Conservation (phyloP, 2,329 filamentous ascomycete species). For the Talaromyces sp. region DNA sequence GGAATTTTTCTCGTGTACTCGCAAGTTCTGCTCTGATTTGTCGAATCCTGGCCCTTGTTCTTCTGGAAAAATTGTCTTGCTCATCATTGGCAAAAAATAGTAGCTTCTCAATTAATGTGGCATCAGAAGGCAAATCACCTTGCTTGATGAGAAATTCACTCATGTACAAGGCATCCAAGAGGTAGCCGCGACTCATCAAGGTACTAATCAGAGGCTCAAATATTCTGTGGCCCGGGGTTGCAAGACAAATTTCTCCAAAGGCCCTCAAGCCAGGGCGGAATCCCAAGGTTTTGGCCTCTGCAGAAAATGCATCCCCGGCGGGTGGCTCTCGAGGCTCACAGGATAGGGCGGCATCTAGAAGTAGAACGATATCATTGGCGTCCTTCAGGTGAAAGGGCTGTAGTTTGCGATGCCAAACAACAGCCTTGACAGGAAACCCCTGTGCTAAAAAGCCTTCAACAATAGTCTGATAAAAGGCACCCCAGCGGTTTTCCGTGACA, state of each 20-base stretch:
- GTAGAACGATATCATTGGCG: conserved; percentile 23
- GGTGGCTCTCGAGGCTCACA: conserved; percentile 16
- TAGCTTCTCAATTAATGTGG: conserved; percentile 36
- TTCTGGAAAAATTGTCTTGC: conserved; percentile 18
- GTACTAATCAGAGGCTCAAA: conserved; percentile 40
- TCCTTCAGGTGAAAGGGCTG: conserved; percentile 26
- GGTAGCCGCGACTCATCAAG: conserved; percentile 33
- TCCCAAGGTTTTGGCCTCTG: conserved; percentile 10
- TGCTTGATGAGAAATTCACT: conserved; percentile 40
- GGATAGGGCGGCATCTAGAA: conserved; percentile 25
- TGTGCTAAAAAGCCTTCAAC: conserved; percentile 30
- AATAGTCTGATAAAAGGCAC: conserved; percentile 32
- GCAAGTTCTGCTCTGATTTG: conserved; percentile 2
- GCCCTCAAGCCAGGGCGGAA: conserved; percentile 23
- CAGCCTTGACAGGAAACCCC: conserved; percentile 24
- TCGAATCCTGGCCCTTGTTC: neutral
- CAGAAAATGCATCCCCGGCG: conserved; percentile 13
- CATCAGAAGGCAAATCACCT: conserved; percentile 37
- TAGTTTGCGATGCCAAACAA: conserved; percentile 34
- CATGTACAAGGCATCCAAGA: conserved; percentile 40
- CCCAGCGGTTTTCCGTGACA: conserved; percentile 33
- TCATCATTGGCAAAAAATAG: conserved; percentile 34
- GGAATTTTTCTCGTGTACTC: conserved; percentile 8
- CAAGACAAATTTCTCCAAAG: conserved; percentile 40
- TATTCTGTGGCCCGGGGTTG: conserved; percentile 32